Evolutionary conservation across 768 basidiomycete genomes (phyloP).

Genomic region (Cytidiella melzeri): DNA sequence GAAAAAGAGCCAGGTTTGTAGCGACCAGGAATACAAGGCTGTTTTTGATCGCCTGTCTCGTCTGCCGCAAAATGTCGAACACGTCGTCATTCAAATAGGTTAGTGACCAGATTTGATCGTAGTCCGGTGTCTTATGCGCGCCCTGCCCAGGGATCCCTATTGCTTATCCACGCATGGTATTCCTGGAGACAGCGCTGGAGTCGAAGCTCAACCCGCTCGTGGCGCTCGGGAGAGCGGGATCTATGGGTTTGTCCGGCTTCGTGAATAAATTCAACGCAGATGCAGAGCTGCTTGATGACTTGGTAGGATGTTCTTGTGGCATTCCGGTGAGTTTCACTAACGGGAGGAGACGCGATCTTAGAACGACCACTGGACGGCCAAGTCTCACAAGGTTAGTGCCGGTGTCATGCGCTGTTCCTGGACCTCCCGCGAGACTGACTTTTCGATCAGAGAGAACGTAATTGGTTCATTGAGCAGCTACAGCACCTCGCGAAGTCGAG

Average conservation of each 20-base stretch:
- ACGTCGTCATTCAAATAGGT: slow-evolving; percentile 82
- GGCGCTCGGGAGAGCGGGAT: slow-evolving; percentile 61
- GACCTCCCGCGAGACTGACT: background rate
- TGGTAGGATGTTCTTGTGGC: slow-evolving; percentile 52
- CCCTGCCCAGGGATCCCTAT: slow-evolving; percentile 57
- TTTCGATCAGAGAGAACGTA: slow-evolving; percentile 70
- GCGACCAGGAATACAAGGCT: slow-evolving; percentile 61
- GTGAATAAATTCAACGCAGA: slow-evolving; percentile 90
- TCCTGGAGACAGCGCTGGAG: slow-evolving; percentile 73
- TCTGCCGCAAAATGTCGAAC: slow-evolving; percentile 66
- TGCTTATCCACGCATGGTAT: slow-evolving; percentile 92
- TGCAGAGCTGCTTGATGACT: slow-evolving; percentile 90
- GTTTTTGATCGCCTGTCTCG: slow-evolving; percentile 57
- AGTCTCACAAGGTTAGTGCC: slow-evolving; percentile 57
- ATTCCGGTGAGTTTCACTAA: background rate
- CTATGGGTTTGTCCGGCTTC: slow-evolving; percentile 67
- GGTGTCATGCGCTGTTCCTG: background rate
- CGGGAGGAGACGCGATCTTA: slow-evolving; percentile 23
- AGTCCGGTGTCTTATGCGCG: background rate
- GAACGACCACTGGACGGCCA: slow-evolving; percentile 93
- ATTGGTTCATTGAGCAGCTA: slow-evolving; percentile 76
- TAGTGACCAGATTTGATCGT: slow-evolving; percentile 5
- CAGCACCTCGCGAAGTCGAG: slow-evolving; percentile 64
- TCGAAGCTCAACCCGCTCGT: slow-evolving; percentile 83
- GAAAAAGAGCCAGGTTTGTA: slow-evolving; percentile 76